phyloP scores from a whole-genome alignment of 108 stramenopile species.

The Epithemia pelagica region DNA sequence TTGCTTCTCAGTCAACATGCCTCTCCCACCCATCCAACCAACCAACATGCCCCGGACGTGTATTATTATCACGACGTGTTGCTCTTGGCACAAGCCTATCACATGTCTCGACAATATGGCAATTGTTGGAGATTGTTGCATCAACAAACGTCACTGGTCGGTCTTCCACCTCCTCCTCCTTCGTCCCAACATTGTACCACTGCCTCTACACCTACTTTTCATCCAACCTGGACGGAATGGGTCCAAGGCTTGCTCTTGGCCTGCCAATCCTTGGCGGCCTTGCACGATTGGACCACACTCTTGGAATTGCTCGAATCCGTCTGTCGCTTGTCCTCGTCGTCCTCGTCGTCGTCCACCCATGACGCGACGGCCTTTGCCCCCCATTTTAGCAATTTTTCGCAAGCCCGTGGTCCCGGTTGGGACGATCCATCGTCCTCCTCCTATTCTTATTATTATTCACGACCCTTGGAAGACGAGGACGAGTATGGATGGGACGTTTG shows the following conservation, averaged over 20 bases:
- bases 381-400: neutral
- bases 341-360: neutral
- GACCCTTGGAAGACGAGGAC: constrained; percentile 32
- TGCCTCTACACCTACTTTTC: neutral
- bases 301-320: constrained; percentile 30
- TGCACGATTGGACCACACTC: constrained; percentile 37
- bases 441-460: neutral
- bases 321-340: constrained; percentile 11
- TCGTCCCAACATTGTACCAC: too few relatives aligned
- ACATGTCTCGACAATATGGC: neutral
- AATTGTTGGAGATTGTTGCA: neutral
- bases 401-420: too few relatives aligned
- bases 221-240: neutral
- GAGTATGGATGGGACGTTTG: constrained; percentile 28
- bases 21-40: neutral
- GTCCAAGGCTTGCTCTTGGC: constrained; percentile 32
- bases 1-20: neutral
- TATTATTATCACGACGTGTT: too few relatives aligned
- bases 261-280: constrained; percentile 24
- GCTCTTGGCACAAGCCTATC: neutral
- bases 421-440: neutral
- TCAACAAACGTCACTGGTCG: neutral
- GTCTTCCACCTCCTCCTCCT: neutral
- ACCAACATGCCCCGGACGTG: too few relatives aligned
- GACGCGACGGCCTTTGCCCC: neutral